Evolutionary conservation across 306 rosid species (phyloP).

Genomic region (Pachyrhizus erosus): DNA sequence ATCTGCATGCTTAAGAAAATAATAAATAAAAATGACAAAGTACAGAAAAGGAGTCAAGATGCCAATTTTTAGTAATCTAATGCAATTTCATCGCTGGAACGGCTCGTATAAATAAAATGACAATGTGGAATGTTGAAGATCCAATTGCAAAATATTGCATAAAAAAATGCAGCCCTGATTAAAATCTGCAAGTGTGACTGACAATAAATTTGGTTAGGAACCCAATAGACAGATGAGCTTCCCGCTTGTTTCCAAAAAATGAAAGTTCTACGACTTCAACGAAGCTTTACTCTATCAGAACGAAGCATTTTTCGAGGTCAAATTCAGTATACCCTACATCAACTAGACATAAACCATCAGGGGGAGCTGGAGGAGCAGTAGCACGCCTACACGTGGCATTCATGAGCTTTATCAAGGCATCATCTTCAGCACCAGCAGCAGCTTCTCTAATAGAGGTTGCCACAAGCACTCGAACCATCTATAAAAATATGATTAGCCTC

Average conservation of each 20-base stretch:
- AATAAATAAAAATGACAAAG: neutral
- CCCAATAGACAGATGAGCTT: neutral
- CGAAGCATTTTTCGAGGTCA: slow-evolving; percentile 58
- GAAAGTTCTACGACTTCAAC: slow-evolving; percentile 4
- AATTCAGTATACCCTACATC: slow-evolving; percentile 90
- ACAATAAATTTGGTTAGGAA: neutral
- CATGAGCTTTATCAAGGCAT: slow-evolving; percentile 77
- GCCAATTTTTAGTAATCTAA: neutral
- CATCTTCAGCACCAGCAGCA: slow-evolving; percentile 89
- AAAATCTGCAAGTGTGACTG: neutral
- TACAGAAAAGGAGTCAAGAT: neutral
- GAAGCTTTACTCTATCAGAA: slow-evolving; percentile 49
- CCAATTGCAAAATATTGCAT: neutral
- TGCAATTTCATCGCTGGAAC: neutral
- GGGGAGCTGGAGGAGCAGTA: slow-evolving; percentile 96
- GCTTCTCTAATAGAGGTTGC: slow-evolving; percentile 96
- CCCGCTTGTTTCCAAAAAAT: neutral
- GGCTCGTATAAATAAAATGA: neutral
- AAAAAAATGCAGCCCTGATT: neutral
- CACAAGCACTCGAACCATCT: slow-evolving; percentile 96
- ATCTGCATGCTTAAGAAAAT: neutral
- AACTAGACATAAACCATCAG: slow-evolving; percentile 86
- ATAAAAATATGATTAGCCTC: slow-evolving; percentile 38
- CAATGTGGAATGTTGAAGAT: neutral
- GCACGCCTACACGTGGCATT: slow-evolving; percentile 94